phyloP scores from a whole-genome alignment of 2,329 filamentous ascomycete species.

The Lasiodiplodia sp. region DNA sequence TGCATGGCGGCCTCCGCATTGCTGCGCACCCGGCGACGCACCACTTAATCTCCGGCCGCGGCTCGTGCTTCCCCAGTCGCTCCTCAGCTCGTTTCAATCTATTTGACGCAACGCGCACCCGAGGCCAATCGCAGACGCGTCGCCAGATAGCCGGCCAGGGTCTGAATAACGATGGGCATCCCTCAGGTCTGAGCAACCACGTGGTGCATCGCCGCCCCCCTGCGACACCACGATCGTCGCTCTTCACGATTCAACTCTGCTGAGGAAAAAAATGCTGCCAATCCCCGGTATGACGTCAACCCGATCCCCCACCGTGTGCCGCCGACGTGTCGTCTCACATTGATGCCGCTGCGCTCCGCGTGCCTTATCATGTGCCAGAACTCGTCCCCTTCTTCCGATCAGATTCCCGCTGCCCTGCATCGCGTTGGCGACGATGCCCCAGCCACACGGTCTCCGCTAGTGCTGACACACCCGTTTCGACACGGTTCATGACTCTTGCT shows the following conservation, averaged over 20 bases:
- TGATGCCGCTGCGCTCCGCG: conserved; percentile 24
- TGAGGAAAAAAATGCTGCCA: conserved; percentile 5
- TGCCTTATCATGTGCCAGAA: not conserved
- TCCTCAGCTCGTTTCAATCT: conserved; percentile 24
- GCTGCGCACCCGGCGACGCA: conserved; percentile 15
- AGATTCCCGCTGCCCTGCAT: not conserved
- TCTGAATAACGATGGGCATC: conserved; percentile 18
- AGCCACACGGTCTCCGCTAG: conserved; percentile 16
- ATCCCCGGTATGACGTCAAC: conserved; percentile 21
- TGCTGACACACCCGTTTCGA: not conserved
- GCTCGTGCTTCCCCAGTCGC: conserved; percentile 25
- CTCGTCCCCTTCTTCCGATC: not conserved
- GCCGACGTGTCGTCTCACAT: conserved; percentile 23
- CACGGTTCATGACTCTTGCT: conserved; percentile 23
- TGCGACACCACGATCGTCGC: conserved; percentile 21
- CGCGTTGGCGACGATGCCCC: not conserved
- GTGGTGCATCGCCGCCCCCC: conserved; percentile 18
- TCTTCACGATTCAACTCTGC: conserved; percentile 1
- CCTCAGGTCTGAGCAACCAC: conserved; percentile 24
- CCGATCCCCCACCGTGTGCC: not conserved
- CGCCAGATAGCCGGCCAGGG: conserved; percentile 19
- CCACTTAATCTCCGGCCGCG: conserved; percentile 27
- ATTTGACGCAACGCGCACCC: conserved; percentile 4
- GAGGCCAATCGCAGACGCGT: conserved; percentile 9
- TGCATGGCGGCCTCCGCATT: conserved; percentile 13